phyloP scores from a whole-genome alignment of 306 rosid species.

The Ochetophila trinervis region DNA sequence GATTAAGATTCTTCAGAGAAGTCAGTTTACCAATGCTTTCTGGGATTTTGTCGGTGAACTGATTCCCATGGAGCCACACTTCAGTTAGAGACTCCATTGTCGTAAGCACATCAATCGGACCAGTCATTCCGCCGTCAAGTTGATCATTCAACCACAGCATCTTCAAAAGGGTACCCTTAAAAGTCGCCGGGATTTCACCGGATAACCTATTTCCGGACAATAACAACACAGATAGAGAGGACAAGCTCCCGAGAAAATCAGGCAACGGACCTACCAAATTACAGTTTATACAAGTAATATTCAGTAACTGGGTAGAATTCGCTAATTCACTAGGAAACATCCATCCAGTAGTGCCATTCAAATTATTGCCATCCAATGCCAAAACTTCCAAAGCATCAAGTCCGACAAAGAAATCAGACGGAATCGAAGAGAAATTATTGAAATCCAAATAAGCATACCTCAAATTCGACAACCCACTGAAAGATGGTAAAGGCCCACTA shows the following conservation, averaged over 20 bases:
- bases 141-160: constrained; percentile 74
- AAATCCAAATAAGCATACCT: constrained; percentile 45
- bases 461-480: constrained; percentile 51
- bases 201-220: constrained; percentile 55
- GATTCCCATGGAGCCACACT: constrained; percentile 90
- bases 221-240: constrained; percentile 53
- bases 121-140: constrained; percentile 48
- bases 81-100: constrained; percentile 60
- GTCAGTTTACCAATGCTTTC: constrained; percentile 57
- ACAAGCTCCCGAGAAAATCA: constrained; percentile 56
- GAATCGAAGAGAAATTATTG: constrained; percentile 78
- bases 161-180: constrained; percentile 41
- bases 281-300: constrained; percentile 58
- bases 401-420: constrained; percentile 66
- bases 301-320: constrained; percentile 52
- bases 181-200: constrained; percentile 53
- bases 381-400: constrained; percentile 53
- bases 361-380: constrained; percentile 61
- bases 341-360: constrained; percentile 73
- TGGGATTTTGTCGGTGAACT: constrained; percentile 69
- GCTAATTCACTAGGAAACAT: constrained; percentile 43
- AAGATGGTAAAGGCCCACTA: constrained; percentile 62
- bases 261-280: constrained; percentile 78
- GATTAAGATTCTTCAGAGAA: constrained; percentile 62
- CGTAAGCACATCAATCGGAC: constrained; percentile 55